Conservation (phyloP, 169 alveolate genomes). For the Plasmodium chabaudi region DNA sequence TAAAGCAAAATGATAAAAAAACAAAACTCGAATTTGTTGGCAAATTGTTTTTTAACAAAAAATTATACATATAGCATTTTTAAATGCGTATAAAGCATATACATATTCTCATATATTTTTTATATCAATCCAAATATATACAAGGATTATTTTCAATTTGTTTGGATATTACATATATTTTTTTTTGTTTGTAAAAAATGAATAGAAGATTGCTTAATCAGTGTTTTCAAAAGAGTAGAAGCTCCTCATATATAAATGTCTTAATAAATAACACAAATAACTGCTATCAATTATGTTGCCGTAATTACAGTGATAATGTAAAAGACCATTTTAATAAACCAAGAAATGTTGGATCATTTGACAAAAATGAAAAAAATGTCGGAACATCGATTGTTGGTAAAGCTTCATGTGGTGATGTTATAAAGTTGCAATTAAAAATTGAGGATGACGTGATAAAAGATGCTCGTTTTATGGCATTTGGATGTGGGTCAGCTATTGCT, state of each 20-base stretch:
- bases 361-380: slow-evolving; percentile 83
- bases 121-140: too few species aligned
- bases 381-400: slow-evolving; percentile 99
- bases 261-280: slow-evolving; percentile 25
- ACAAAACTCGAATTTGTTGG: too few species aligned
- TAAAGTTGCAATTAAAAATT: slow-evolving; percentile 95
- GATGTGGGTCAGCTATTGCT: slow-evolving; percentile 99
- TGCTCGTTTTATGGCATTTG: slow-evolving; percentile 98
- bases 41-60: too few species aligned
- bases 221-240: slow-evolving; percentile 21
- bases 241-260: slow-evolving; percentile 1
- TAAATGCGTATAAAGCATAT: too few species aligned
- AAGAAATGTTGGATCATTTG: slow-evolving; percentile 92
- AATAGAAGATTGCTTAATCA: slow-evolving; percentile 11
- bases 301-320: slow-evolving; percentile 89
- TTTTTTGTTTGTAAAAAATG: slow-evolving; percentile 10
- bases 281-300: slow-evolving; percentile 8
- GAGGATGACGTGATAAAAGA: slow-evolving; percentile 94
- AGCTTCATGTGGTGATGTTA: slow-evolving; percentile 99
- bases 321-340: slow-evolving; percentile 95
- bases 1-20: too few species aligned
- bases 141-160: too few species aligned
- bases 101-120: too few species aligned
- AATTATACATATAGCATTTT: too few species aligned
- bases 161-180: too few species aligned